phyloP scores from a whole-genome alignment of 306 rosid species.

The Sindora glabra region DNA sequence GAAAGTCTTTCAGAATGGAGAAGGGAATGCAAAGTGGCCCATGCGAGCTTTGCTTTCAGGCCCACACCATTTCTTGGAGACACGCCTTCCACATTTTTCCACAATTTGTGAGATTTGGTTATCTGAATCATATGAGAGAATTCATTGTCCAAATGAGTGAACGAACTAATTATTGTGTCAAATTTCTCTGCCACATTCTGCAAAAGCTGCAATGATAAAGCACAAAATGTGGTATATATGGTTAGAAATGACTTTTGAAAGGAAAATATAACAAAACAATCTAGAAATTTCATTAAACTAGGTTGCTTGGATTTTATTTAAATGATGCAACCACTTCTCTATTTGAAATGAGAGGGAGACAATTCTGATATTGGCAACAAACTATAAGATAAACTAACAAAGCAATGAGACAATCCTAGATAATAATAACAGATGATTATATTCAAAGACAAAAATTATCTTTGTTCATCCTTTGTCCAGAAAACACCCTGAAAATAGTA shows the following conservation, averaged over 20 bases:
- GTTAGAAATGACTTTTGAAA: not conserved
- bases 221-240: not conserved
- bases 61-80: slow-evolving; percentile 54
- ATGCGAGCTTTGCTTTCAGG: slow-evolving; percentile 61
- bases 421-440: too few relatives aligned
- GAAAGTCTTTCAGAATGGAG: slow-evolving; percentile 85
- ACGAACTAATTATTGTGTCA: slow-evolving; percentile 63
- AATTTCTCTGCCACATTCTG: slow-evolving; percentile 74
- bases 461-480: too few relatives aligned
- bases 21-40: slow-evolving; percentile 93
- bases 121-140: slow-evolving; percentile 75
- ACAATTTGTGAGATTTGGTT: slow-evolving; percentile 65
- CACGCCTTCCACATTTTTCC: slow-evolving; percentile 59
- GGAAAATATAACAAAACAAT: too few relatives aligned
- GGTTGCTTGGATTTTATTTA: too few relatives aligned
- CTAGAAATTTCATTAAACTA: too few relatives aligned
- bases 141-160: slow-evolving; percentile 87
- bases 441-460: too few relatives aligned
- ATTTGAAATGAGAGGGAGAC: too few relatives aligned
- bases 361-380: too few relatives aligned
- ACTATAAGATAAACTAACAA: too few relatives aligned
- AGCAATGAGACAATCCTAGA: too few relatives aligned
- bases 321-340: too few relatives aligned
- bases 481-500: too few relatives aligned
- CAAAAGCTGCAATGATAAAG: slow-evolving; percentile 68